Evolutionary conservation across 2,329 filamentous ascomycete genomes (phyloP), one percentile per base, ranked within the genome.

Genomic region (Botrytis elliptica): DNA sequence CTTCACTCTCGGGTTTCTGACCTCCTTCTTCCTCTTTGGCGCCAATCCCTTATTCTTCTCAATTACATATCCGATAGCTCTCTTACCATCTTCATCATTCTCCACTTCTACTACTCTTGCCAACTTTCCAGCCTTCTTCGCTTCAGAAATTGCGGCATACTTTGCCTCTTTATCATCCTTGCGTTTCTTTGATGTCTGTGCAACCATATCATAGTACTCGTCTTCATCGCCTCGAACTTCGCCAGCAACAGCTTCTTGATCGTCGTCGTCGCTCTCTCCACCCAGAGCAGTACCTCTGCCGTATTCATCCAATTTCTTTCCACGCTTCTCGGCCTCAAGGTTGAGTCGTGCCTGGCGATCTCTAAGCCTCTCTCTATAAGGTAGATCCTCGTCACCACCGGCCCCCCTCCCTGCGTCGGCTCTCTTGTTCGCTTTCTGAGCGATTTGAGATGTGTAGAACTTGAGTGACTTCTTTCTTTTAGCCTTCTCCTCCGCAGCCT

Each of bases 361-460:
- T 79, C 89, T 90, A 60, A 97, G 86, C 71, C 96, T 91, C 83
- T 99, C 96, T 73, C 95, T 90, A 82, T 98, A 91, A 4, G 96
- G 96, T 70, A 97, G 88, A 82, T 97, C 93, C 77, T 88, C 87
- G 81, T 97, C 93, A 78, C 93, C 93, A 77, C 93, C 93, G 1
- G 91, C 89, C 74, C 93, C 90, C 75, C 90, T 89, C 60, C 92
- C 91, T 57, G 91, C 92, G 46, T 87, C 89, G 9, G 90, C 89
- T 72, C 93, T 93, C 82, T 93, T 95, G 84, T 94, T 97, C 73
- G 93, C 90, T 84, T 98, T 98, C 82, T 98, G 95, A 42, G 93
- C 92, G 77, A 99, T 96, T 82, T 99, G 96, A 4, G 95, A 97
- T 3, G 97, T 98, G 87, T 99, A 99, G 86, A 99, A 99, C 76